Evolutionary conservation across 495 filamentous ascomycete species (phyloP), one percentile per base, ranked within the genome.

Genomic region (Daldinia loculata): DNA sequence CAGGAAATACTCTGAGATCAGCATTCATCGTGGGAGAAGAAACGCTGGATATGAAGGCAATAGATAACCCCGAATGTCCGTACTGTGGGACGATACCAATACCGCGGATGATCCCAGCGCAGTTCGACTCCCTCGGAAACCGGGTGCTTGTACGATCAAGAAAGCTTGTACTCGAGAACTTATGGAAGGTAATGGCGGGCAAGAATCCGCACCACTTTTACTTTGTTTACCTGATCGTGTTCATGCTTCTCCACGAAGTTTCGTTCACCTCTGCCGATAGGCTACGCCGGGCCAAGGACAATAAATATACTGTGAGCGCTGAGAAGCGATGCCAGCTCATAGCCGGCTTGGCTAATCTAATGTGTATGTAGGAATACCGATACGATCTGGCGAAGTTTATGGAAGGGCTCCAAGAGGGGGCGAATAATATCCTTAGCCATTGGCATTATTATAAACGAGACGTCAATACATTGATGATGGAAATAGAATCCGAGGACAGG

Each of bases 81-180:
- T 71, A 76, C 30, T 6, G 27, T 11, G 78, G 75, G 2, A 75
- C 60, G 36, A 64, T 77, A 6, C 75, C 66, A 0, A 61, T 82
- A 15, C 81, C 83, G 9, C 78, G 82, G 15, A 84, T 84, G 82
- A 77, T 85, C 15, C 76, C 83, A 30, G 83, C 81, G 2, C 83
- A 85, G 63, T 82, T 85, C 61, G 83, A 85, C 69, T 81, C 79
- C 55, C 79, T 85, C 52, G 80, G 78, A 6, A 74, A 78, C 39
- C 78, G 76, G 32, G 39, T 83, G 8, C 77, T 84, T n/a, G 51
- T 57, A 19, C 63, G 66, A n/a, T 61, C 74, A 15, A 69, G 76
- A 39, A 76, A 72, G 48, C 36, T 55, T 5, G 75, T 80, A 12
- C 76, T 80, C 4, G 70, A 72, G 11, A 57, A 63, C 1, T 72